phyloP scores from a whole-genome alignment of 2,329 filamentous ascomycete genomes.

The Torrubiella hemipterigena region DNA sequence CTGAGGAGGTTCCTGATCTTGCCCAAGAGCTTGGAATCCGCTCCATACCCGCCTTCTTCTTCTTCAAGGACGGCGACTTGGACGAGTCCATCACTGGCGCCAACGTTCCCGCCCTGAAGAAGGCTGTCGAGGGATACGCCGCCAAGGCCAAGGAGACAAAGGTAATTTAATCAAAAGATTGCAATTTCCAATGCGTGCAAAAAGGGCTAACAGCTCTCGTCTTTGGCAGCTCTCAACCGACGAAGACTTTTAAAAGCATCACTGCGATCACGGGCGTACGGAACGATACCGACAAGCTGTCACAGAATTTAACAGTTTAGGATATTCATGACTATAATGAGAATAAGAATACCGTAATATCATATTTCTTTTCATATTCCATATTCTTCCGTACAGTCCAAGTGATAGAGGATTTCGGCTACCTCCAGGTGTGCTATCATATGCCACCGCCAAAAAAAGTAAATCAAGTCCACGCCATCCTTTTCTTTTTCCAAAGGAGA shows the following conservation, averaged over 20 bases:
- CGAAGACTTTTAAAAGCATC: conserved; percentile 11
- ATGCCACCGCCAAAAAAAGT: no score
- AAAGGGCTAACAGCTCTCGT: conserved; percentile 4
- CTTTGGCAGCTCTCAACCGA: conserved; percentile 11
- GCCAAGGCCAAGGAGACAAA: conserved; percentile 16
- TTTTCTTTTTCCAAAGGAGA: no score
- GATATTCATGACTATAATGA: no score
- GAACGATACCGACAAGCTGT: no score
- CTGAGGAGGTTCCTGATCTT: conserved; percentile 39
- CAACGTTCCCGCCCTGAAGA: conserved; percentile 20
- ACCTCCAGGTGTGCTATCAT: no score
- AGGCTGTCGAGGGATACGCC: conserved; percentile 12
- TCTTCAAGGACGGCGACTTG: conserved; percentile 43
- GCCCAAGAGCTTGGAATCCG: conserved; percentile 36
- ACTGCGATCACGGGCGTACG: not conserved
- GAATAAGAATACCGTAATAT: no score
- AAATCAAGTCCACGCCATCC: no score
- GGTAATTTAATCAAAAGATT: no score
- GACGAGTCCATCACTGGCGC: conserved; percentile 30
- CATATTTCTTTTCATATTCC: no score
- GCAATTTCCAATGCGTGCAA: conserved; percentile 7
- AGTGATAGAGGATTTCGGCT: no score
- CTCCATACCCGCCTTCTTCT: conserved; percentile 48
- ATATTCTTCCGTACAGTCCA: no score
- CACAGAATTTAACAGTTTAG: no score